These are phyloP conservation scores for Phytophthora pluvialis DNA, from an alignment of 352 stramenopile species.

Conservation along the genomic window DNA sequence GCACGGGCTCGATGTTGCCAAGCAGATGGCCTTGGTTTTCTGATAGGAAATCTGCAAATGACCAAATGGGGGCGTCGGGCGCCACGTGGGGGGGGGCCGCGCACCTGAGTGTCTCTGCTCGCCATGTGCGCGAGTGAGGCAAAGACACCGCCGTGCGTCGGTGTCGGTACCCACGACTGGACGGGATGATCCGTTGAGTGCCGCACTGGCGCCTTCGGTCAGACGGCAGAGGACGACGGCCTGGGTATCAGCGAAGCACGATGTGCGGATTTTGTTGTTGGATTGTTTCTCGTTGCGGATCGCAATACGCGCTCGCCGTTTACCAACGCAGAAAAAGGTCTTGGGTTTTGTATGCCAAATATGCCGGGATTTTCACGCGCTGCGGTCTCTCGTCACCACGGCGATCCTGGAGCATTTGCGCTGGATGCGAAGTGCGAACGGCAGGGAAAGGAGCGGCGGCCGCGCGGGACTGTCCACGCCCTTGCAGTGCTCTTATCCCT, in stretches of 20 bases:
- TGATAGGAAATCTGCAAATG: slow-evolving; percentile 33
- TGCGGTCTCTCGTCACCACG: slow-evolving; percentile 8
- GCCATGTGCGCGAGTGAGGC: slow-evolving; percentile 25
- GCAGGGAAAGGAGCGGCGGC: slow-evolving; percentile 33
- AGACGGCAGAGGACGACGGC: slow-evolving; percentile 17
- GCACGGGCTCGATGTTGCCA: slow-evolving; percentile 13
- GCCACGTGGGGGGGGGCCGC: slow-evolving; percentile 11
- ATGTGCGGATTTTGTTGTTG: slow-evolving; percentile 19
- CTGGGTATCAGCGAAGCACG: background rate
- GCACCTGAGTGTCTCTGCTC: slow-evolving; percentile 18
- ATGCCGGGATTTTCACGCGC: slow-evolving; percentile 25
- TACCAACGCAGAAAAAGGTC: slow-evolving; percentile 9
- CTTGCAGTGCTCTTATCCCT: slow-evolving; percentile 25
- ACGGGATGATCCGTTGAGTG: slow-evolving; percentile 43
- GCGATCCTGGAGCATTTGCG: slow-evolving; percentile 21
- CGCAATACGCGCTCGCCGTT: slow-evolving; percentile 8
- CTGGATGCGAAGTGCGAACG: slow-evolving; percentile 32
- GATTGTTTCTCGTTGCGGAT: slow-evolving; percentile 17
- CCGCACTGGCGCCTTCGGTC: slow-evolving; percentile 26
- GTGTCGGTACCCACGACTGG: slow-evolving; percentile 29
- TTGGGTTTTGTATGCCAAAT: slow-evolving; percentile 31
- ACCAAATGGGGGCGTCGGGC: slow-evolving; percentile 13
- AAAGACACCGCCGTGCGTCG: slow-evolving; percentile 9
- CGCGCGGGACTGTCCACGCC: slow-evolving; percentile 24
- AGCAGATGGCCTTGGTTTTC: slow-evolving; percentile 22